Conservation (phyloP, 2,329 filamentous ascomycete genomes). For the Dothidotthia symphoricarpi region DNA sequence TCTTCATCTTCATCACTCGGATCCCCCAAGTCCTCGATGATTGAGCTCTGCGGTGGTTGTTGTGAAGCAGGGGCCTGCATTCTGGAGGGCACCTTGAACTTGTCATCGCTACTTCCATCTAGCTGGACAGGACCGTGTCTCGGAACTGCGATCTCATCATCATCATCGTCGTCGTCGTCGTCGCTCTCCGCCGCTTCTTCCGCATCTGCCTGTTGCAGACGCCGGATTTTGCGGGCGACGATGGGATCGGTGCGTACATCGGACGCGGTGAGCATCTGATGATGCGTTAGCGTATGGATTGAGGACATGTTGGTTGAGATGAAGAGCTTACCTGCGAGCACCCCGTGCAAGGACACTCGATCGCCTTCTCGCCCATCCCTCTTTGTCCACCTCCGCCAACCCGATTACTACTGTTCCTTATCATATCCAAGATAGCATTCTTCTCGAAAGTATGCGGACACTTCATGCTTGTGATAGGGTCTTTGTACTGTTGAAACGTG, state of each 20-base stretch:
- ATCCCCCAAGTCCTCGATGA: slow-evolving; percentile 23
- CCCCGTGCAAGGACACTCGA: slow-evolving; percentile 64
- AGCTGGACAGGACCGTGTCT: neutral
- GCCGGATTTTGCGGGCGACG: slow-evolving; percentile 40
- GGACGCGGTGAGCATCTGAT: slow-evolving; percentile 30
- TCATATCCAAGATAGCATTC: slow-evolving; percentile 59
- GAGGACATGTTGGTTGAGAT: neutral
- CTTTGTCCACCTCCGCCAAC: slow-evolving; percentile 14
- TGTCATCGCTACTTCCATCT: too few species aligned
- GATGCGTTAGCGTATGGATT: neutral
- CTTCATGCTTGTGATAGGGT: slow-evolving; percentile 64
- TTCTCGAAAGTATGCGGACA: slow-evolving; percentile 75
- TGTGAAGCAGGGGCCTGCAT: slow-evolving; percentile 8
- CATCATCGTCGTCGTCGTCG: slow-evolving; percentile 24
- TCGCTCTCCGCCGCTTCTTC: slow-evolving; percentile 28
- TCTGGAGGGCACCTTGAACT: slow-evolving; percentile 2
- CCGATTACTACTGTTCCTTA: slow-evolving; percentile 23
- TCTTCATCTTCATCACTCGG: slow-evolving; percentile 14
- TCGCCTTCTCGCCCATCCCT: slow-evolving; percentile 29
- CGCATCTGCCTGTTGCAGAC: slow-evolving; percentile 33
- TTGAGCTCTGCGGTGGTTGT: slow-evolving; percentile 16
- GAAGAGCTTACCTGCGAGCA: slow-evolving; percentile 52
- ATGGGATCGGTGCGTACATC: slow-evolving; percentile 34
- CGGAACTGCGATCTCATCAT: neutral
- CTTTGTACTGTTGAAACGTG: slow-evolving; percentile 61